phyloP scores from a whole-genome alignment of 495 filamentous ascomycete species.

The Xylaria acuta region DNA sequence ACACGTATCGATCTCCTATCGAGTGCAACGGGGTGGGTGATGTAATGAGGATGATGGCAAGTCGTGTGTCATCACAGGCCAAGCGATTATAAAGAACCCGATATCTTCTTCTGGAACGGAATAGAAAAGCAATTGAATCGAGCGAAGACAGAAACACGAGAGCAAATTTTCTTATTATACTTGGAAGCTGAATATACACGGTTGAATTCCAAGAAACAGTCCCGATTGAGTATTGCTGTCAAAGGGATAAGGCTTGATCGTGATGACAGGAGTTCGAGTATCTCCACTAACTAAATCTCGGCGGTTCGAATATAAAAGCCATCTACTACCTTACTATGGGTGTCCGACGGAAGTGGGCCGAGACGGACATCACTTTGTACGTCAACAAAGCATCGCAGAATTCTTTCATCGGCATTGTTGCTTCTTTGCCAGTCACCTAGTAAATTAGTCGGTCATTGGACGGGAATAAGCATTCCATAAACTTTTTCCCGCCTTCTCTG shows the following conservation, averaged over 20 bases:
- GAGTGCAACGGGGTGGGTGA: neutral
- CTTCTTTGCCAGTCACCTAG: neutral
- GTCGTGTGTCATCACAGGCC: slow-evolving; percentile 22
- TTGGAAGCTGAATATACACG: slow-evolving; percentile 16
- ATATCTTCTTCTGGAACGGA: neutral
- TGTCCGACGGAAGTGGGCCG: neutral
- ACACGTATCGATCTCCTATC: neutral
- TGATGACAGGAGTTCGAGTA: neutral
- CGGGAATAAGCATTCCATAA: slow-evolving; percentile 15
- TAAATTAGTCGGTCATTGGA: neutral
- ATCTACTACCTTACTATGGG: neutral
- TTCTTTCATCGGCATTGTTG: neutral
- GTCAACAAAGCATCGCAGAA: neutral
- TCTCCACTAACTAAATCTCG: neutral
- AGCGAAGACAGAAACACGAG: neutral
- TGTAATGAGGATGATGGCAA: neutral
- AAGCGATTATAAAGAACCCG: neutral
- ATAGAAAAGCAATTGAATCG: neutral
- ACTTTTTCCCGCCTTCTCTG: neutral
- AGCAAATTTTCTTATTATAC: slow-evolving; percentile 11
- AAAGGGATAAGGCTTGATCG: neutral
- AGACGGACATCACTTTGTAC: neutral
- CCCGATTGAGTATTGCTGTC: neutral
- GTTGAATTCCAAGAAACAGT: neutral
- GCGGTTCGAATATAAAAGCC: neutral